These are phyloP conservation scores for Xylaria sp. DNA, from an alignment of 2,329 filamentous ascomycete species.

Conservation along the genomic window DNA sequence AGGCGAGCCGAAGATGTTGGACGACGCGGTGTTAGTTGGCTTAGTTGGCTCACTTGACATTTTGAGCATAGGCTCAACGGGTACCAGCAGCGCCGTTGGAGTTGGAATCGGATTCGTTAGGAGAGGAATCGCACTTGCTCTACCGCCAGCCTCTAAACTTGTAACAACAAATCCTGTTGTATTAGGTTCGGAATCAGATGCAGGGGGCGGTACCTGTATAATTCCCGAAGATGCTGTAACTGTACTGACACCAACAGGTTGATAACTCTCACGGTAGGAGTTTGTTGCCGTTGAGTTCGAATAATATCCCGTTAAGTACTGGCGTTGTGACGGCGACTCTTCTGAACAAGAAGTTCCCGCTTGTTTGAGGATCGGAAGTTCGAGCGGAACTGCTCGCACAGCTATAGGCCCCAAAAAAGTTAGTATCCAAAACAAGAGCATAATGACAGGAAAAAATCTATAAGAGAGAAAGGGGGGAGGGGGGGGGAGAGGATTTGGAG, in stretches of 20 bases:
- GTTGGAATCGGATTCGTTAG: slow-evolving; percentile 50
- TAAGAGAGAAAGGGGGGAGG: slow-evolving; percentile 11
- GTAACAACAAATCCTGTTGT: slow-evolving; percentile 51
- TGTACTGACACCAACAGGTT: slow-evolving; percentile 48
- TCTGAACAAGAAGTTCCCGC: not conserved
- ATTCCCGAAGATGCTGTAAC: slow-evolving; percentile 47
- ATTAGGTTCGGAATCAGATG: slow-evolving; percentile 44
- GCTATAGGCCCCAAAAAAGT: slow-evolving; percentile 45
- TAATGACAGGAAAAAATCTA: slow-evolving; percentile 31
- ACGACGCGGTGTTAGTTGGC: slow-evolving; percentile 39
- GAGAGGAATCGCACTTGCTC: slow-evolving; percentile 42
- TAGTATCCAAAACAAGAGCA: slow-evolving; percentile 45
- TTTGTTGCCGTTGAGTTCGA: slow-evolving; percentile 27
- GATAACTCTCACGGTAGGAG: slow-evolving; percentile 41
- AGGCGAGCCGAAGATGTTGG: slow-evolving; percentile 66
- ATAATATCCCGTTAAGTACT: slow-evolving; percentile 32
- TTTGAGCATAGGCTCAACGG: slow-evolving; percentile 30
- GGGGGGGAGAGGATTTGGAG: too few species aligned
- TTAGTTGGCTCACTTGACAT: slow-evolving; percentile 42
- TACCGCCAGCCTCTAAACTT: slow-evolving; percentile 46
- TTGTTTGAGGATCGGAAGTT: slow-evolving; percentile 22
- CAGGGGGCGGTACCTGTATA: slow-evolving; percentile 50
- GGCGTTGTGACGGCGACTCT: not conserved
- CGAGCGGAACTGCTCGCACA: slow-evolving; percentile 37
- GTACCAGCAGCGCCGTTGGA: slow-evolving; percentile 51